Conservation (phyloP, 805 yeast species). For the Lipomyces starkeyi region DNA sequence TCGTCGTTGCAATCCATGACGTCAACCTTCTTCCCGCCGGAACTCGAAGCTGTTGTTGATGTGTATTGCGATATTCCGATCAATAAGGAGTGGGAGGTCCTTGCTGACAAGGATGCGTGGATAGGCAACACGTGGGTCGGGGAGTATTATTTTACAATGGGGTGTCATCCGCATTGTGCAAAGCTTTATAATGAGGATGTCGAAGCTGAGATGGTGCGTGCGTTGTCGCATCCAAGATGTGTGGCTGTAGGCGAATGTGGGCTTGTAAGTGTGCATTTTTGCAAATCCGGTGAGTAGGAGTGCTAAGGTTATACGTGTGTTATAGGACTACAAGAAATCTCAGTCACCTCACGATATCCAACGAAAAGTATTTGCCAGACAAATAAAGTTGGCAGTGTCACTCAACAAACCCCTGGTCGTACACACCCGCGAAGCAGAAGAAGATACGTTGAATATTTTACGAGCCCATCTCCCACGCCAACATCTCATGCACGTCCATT, state of each 20-base stretch:
- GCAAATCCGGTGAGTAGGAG: neutral
- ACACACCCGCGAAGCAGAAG: slow-evolving; percentile 35
- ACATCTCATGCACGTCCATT: slow-evolving; percentile 30
- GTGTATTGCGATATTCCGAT: slow-evolving; percentile 33
- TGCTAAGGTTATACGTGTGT: neutral
- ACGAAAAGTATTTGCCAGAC: slow-evolving; percentile 25
- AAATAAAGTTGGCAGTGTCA: slow-evolving; percentile 22
- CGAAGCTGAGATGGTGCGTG: slow-evolving; percentile 28
- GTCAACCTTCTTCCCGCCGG: slow-evolving; percentile 21
- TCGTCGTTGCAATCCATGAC: slow-evolving; percentile 6
- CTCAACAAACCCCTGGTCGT: slow-evolving; percentile 28
- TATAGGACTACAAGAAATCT: slow-evolving; percentile 31
- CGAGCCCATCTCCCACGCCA: slow-evolving; percentile 18
- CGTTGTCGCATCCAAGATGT: slow-evolving; percentile 26
- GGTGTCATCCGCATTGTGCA: slow-evolving; percentile 35
- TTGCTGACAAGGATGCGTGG: slow-evolving; percentile 16
- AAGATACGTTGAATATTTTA: slow-evolving; percentile 26
- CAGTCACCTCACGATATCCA: slow-evolving; percentile 26
- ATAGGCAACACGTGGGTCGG: slow-evolving; percentile 21
- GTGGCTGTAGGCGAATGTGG: slow-evolving; percentile 37
- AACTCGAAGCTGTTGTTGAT: slow-evolving; percentile 29
- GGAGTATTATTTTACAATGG: slow-evolving; percentile 32
- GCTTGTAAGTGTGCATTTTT: slow-evolving; percentile 11
- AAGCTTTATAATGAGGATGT: slow-evolving; percentile 11
- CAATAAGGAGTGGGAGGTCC: slow-evolving; percentile 18